phyloP scores from a whole-genome alignment of 2,329 filamentous ascomycete species.

The Monosporascus cannonballus region DNA sequence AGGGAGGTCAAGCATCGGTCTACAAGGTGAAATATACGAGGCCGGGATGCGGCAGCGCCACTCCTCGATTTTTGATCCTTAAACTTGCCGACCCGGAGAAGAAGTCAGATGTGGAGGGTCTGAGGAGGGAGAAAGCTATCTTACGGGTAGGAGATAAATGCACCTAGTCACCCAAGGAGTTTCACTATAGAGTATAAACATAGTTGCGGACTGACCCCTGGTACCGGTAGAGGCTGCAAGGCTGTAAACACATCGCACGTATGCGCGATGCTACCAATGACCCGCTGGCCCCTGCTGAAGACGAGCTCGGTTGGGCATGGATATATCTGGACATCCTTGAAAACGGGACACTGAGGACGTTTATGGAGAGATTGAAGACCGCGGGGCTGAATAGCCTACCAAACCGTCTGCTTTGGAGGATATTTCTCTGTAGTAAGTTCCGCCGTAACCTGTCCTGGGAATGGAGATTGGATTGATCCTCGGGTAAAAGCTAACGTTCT shows the following conservation, averaged over 20 bases:
- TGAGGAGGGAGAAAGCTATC: conserved; percentile 1
- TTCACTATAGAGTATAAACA: not conserved
- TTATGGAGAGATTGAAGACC: conserved; percentile 1
- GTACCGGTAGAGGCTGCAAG: not conserved
- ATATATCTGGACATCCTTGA: conserved; percentile 5
- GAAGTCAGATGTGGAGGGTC: conserved; percentile 1
- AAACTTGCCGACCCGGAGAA: conserved; percentile 5
- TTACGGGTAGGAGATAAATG: conserved; percentile 2
- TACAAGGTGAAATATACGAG: conserved; percentile 3
- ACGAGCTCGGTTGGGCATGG: conserved; percentile 4
- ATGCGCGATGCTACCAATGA: not conserved
- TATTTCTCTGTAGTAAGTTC: conserved; percentile 7
- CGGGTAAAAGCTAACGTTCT: not conserved
- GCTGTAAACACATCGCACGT: conserved; percentile 5
- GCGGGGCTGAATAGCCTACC: not conserved
- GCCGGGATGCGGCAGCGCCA: not conserved
- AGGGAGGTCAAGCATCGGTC: conserved; percentile 7
- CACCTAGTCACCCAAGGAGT: too few species aligned
- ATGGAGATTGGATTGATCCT: too few species aligned
- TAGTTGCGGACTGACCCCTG: not conserved
- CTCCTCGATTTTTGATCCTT: not conserved
- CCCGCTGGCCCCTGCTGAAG: conserved; percentile 1
- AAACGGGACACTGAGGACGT: conserved; percentile 6
- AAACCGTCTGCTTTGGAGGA: conserved; percentile 6
- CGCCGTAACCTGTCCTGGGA: too few species aligned